Conservation (phyloP, 345 rosid species). For the Orychophragmus violaceus region DNA sequence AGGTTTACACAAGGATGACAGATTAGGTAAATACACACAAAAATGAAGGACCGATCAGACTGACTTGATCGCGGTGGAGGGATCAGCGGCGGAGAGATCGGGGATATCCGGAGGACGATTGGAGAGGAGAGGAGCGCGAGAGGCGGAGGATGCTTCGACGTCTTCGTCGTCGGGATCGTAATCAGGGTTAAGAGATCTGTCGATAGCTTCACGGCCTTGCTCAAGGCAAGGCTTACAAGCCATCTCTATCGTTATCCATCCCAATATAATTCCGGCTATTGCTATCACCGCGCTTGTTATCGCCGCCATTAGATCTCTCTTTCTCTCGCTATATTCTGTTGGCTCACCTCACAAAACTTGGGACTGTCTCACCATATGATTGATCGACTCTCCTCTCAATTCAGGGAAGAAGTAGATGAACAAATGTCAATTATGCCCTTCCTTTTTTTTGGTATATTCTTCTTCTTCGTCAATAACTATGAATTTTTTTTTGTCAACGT, state of each 20-base stretch:
- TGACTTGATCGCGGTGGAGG: slow-evolving; percentile 30
- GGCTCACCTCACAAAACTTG: slow-evolving; percentile 5
- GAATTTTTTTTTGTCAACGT: no score
- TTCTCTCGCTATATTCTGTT: neutral
- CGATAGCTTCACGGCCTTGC: slow-evolving; percentile 67
- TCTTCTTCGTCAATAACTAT: slow-evolving; percentile 13
- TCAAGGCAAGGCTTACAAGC: slow-evolving; percentile 85
- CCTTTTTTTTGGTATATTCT: neutral
- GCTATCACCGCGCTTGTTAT: slow-evolving; percentile 61
- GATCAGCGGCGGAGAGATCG: slow-evolving; percentile 9
- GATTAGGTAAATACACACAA: neutral
- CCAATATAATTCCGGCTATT: slow-evolving; percentile 62
- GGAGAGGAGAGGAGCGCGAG: slow-evolving; percentile 41
- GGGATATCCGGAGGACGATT: slow-evolving; percentile 12
- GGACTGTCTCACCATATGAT: neutral
- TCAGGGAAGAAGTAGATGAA: neutral
- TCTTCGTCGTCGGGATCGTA: slow-evolving; percentile 66
- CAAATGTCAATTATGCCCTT: slow-evolving; percentile 9
- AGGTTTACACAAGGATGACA: neutral
- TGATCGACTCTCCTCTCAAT: neutral
- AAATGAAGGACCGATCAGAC: slow-evolving; percentile 21
- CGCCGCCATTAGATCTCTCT: slow-evolving; percentile 44
- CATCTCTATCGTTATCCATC: slow-evolving; percentile 75
- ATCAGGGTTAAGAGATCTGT: slow-evolving; percentile 71
- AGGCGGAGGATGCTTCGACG: slow-evolving; percentile 10